phyloP scores from a whole-genome alignment of 176 grass and related monocot genomes.

The Triticum dicoccoides region DNA sequence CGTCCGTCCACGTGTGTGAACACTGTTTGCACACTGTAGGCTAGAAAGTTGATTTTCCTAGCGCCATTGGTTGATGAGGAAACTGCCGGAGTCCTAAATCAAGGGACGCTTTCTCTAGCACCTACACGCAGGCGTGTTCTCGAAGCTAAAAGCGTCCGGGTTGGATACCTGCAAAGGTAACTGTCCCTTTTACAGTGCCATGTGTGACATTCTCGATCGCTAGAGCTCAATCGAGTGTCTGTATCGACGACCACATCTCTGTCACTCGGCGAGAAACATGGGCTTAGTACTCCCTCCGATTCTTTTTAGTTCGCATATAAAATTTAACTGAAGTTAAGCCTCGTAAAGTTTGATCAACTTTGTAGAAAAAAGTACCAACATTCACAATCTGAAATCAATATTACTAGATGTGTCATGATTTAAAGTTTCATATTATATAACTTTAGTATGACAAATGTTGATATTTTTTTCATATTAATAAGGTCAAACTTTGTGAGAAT shows the following conservation, averaged over 20 bases:
- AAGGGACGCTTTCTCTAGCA: not conserved
- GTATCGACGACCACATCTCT: not conserved
- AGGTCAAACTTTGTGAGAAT: too few species aligned
- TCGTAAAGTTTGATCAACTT: too few species aligned
- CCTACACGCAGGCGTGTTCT: constrained; percentile 3
- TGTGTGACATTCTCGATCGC: constrained; percentile 9
- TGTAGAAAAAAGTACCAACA: too few species aligned
- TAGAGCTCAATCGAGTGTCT: not conserved
- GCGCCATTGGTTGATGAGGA: constrained; percentile 1
- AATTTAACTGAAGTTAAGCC: too few species aligned
- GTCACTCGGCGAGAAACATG: not conserved
- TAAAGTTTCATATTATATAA: too few species aligned
- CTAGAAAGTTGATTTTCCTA: not conserved
- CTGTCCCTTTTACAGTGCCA: not conserved
- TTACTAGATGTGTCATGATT: too few species aligned
- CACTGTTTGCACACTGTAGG: not conserved
- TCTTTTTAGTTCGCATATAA: too few species aligned
- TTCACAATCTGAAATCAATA: too few species aligned
- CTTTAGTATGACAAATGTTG: too few species aligned
- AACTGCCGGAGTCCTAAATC: not conserved
- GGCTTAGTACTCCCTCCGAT: too few species aligned
- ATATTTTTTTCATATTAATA: too few species aligned
- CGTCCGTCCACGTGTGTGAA: constrained; percentile 13
- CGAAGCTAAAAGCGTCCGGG: not conserved
- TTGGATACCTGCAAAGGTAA: not conserved